These are phyloP conservation scores for Saitoella complicata DNA, from an alignment of 805 yeast genomes.

Conservation along the genomic window DNA sequence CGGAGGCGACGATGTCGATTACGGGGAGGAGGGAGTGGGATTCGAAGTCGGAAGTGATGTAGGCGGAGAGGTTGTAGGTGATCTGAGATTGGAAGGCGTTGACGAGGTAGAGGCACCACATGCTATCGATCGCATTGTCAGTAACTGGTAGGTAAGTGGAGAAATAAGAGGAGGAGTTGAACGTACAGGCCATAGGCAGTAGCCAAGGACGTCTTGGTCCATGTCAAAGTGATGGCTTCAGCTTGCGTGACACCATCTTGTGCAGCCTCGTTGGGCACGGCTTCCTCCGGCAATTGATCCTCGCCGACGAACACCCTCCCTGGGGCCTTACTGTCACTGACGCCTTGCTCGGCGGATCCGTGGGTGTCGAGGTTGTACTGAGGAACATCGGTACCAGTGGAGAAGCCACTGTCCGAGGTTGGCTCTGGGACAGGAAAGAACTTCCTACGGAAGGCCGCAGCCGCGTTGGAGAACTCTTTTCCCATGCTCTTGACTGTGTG, in stretches of 20 bases:
- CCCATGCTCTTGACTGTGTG: too few relatives aligned
- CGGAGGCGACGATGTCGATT: constrained; percentile 18
- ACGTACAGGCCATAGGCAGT: background rate
- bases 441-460: too few relatives aligned
- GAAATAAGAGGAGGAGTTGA: background rate
- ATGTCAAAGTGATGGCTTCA: background rate
- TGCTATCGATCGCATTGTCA: background rate
- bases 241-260: background rate
- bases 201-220: background rate
- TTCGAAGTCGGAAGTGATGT: constrained; percentile 10
- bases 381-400: too few relatives aligned
- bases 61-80: background rate
- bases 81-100: background rate
- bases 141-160: too few relatives aligned
- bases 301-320: too few relatives aligned
- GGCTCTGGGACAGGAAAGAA: too few relatives aligned
- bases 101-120: background rate
- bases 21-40: constrained; percentile 21
- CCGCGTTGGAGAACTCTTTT: too few relatives aligned
- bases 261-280: background rate
- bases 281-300: too few relatives aligned
- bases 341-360: too few relatives aligned
- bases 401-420: too few relatives aligned
- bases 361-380: too few relatives aligned
- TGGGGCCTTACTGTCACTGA: too few relatives aligned